phyloP scores from a whole-genome alignment of 345 rosid species.

The Sonneratia alba region DNA sequence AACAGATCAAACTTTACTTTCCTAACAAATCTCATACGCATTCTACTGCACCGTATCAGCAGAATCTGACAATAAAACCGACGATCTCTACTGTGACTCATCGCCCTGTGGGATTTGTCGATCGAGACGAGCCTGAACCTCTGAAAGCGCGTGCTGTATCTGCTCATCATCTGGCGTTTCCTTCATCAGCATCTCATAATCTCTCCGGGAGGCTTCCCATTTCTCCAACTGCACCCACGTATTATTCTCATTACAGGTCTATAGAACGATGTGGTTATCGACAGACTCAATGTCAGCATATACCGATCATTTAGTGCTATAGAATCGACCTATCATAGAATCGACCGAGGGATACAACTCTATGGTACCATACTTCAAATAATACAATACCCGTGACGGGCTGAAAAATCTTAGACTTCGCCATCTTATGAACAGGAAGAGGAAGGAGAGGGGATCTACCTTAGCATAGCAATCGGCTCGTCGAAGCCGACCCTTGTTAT shows the following conservation, averaged over 20 bases:
- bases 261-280: too few species aligned
- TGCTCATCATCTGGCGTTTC: constrained; percentile 66
- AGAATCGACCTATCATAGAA: too few species aligned
- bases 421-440: too few species aligned
- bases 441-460: constrained; percentile 22
- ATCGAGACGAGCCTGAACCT: constrained; percentile 37
- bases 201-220: constrained; percentile 69
- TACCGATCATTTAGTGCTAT: too few species aligned
- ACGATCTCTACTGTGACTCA: neutral
- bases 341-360: too few species aligned
- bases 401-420: neutral
- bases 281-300: too few species aligned
- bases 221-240: constrained; percentile 38
- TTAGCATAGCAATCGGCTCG: constrained; percentile 69
- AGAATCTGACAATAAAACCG: too few species aligned
- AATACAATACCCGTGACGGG: neutral
- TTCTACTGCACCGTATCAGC: too few species aligned
- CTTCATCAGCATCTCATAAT: constrained; percentile 58
- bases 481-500: constrained; percentile 68
- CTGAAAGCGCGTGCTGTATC: constrained; percentile 41
- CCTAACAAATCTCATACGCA: too few species aligned
- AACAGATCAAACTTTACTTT: too few species aligned
- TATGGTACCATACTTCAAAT: too few species aligned
- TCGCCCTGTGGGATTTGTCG: neutral
- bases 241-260: too few species aligned